Percentiles rank a stretch among this genome's conserved stretches.
Evolutionary conservation across 2,329 filamentous ascomycete genomes (phyloP).

Genomic region (Monascus ruber): DNA sequence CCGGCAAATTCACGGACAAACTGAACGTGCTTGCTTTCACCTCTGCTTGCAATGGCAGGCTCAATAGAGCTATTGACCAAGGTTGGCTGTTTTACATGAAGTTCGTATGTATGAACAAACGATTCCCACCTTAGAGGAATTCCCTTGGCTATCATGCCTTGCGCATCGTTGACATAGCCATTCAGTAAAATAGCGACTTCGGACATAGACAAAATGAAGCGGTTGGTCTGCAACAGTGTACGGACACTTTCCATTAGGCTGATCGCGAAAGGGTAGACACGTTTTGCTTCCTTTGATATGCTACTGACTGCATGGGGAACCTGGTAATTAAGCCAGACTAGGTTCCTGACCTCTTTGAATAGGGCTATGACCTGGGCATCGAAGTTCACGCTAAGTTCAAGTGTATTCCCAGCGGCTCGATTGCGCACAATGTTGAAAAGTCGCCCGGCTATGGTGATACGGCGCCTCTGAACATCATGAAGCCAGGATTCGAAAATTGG

Average conservation of each 20-base stretch:
- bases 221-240: slow-evolving; percentile 77
- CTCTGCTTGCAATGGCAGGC: slow-evolving; percentile 43
- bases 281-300: slow-evolving; percentile 95
- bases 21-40: slow-evolving; percentile 87
- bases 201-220: slow-evolving; percentile 72
- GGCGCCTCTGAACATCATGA: slow-evolving; percentile 73
- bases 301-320: slow-evolving; percentile 92
- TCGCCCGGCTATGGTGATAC: slow-evolving; percentile 82
- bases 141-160: slow-evolving; percentile 71
- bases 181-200: slow-evolving; percentile 79
- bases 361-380: slow-evolving; percentile 93
- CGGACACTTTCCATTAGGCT: slow-evolving; percentile 98
- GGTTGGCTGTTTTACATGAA: slow-evolving; percentile 60
- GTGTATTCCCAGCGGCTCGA: slow-evolving; percentile 74
- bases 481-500: slow-evolving; percentile 95
- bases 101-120: slow-evolving; percentile 91
- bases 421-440: slow-evolving; percentile 84
- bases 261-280: slow-evolving; percentile 94
- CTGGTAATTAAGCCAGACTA: slow-evolving; percentile 88
- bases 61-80: slow-evolving; percentile 51
- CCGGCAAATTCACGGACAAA: slow-evolving; percentile 90
- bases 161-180: slow-evolving; percentile 85
- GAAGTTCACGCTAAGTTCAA: slow-evolving; percentile 91
- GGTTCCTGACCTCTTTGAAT: slow-evolving; percentile 96
- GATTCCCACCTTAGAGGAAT: slow-evolving; percentile 92